phyloP scores from a whole-genome alignment of 768 basidiomycete genomes.

The Suillus tomentosus region DNA sequence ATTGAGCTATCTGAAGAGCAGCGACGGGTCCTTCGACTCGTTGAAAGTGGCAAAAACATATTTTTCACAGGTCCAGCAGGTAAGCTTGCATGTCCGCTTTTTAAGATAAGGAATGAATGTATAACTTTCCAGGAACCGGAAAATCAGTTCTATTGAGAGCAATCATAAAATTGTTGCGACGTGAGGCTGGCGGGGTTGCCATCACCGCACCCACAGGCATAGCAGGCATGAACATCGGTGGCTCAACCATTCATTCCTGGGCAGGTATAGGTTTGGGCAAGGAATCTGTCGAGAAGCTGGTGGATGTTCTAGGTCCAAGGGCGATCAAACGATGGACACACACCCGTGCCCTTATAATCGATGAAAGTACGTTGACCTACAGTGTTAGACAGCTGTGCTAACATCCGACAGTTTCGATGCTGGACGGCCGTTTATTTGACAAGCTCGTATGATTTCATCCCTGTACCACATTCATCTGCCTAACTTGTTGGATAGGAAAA shows the following conservation, averaged over 20 bases:
- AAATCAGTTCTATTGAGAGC: constrained; percentile 71
- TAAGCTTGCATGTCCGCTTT: constrained; percentile 26
- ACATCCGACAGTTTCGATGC: constrained; percentile 65
- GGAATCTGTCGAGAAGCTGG: constrained; percentile 45
- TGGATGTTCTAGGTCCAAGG: constrained; percentile 32
- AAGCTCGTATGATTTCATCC: constrained; percentile 55
- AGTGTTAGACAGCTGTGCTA: background rate
- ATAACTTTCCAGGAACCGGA: constrained; percentile 51
- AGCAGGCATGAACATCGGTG: constrained; percentile 72
- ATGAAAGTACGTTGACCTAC: constrained; percentile 58
- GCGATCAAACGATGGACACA: constrained; percentile 49
- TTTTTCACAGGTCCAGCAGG: constrained; percentile 82
- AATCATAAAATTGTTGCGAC: constrained; percentile 50
- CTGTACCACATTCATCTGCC: constrained; percentile 26
- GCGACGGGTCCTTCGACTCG: constrained; percentile 40
- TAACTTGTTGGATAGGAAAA: constrained; percentile 26
- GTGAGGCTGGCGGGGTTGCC: constrained; percentile 40
- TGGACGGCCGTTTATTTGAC: constrained; percentile 69
- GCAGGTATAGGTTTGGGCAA: constrained; percentile 66
- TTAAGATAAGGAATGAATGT: background rate
- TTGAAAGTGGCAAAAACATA: constrained; percentile 56
- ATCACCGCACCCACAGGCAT: constrained; percentile 69
- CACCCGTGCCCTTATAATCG: constrained; percentile 62
- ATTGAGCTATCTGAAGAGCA: constrained; percentile 43
- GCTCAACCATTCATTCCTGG: constrained; percentile 66